These are phyloP conservation scores for Stenogyne calaminthoides DNA, from an alignment of 305 asterid species.

Conservation along the genomic window DNA sequence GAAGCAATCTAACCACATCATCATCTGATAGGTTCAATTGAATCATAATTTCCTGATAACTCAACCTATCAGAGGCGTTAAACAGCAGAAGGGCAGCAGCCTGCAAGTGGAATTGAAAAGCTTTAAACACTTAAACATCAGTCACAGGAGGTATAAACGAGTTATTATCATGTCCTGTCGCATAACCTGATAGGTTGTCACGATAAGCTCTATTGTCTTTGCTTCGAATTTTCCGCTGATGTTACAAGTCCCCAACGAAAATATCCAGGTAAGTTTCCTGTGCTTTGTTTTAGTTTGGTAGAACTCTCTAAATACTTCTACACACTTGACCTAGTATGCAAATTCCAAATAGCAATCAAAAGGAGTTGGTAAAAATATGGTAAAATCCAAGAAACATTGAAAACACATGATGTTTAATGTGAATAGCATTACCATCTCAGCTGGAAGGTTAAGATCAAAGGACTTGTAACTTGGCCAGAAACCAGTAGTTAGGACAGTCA, in stretches of 20 bases:
- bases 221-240: slow-evolving; percentile 85
- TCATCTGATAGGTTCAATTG: slow-evolving; percentile 91
- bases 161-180: slow-evolving; percentile 15
- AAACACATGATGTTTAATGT: slow-evolving; percentile 14
- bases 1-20: slow-evolving; percentile 89
- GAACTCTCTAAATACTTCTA: slow-evolving; percentile 93
- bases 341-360: slow-evolving; percentile 10
- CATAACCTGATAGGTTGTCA: slow-evolving; percentile 90
- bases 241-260: slow-evolving; percentile 95
- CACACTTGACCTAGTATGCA: slow-evolving; percentile 74
- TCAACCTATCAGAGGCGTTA: slow-evolving; percentile 80
- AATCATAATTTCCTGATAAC: slow-evolving; percentile 86
- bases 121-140: slow-evolving; percentile 17
- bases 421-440: slow-evolving; percentile 71
- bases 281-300: slow-evolving; percentile 97
- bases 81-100: slow-evolving; percentile 86
- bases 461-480: slow-evolving; percentile 99
- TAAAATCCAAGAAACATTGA: slow-evolving; percentile 38
- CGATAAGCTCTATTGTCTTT: slow-evolving; percentile 83
- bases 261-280: slow-evolving; percentile 89
- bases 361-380: neutral
- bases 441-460: slow-evolving; percentile 90
- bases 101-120: slow-evolving; percentile 37
- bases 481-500: slow-evolving; percentile 93
- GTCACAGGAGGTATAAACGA: neutral